Evolutionary conservation across 345 rosid species (phyloP).

Genomic region (Corchorus capsularis): DNA sequence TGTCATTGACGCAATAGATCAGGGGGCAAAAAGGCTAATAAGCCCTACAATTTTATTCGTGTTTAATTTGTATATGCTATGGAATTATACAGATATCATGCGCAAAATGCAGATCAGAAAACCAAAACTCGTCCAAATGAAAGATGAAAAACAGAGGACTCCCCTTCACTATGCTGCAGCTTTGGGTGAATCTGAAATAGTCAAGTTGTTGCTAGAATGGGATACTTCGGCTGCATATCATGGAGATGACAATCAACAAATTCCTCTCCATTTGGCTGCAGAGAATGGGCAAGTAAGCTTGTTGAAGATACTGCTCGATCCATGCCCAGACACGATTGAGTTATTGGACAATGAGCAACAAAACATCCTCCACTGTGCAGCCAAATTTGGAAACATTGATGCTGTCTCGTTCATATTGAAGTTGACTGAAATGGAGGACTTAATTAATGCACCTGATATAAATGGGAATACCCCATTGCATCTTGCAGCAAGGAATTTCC

Average conservation of each 20-base stretch:
- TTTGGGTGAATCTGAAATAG: background rate
- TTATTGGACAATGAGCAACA: background rate
- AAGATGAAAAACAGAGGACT: constrained; percentile 9
- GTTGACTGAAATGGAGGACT: constrained; percentile 14
- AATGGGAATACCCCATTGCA: constrained; percentile 2
- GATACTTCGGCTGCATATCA: constrained; percentile 6
- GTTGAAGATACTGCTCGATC: constrained; percentile 1
- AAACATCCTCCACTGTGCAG: constrained; percentile 3
- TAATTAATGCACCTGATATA: background rate
- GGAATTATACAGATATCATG: constrained; percentile 4
- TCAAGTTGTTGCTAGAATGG: constrained; percentile 5
- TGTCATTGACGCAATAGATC: no score
- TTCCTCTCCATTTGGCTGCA: constrained; percentile 15
- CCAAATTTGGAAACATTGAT: constrained; percentile 1
- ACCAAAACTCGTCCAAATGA: background rate
- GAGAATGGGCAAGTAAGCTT: background rate
- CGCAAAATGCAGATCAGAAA: background rate
- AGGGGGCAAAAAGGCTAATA: no score
- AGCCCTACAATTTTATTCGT: background rate
- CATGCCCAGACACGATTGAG: constrained; percentile 8
- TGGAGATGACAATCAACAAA: constrained; percentile 5
- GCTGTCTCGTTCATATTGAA: background rate
- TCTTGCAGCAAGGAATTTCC: constrained; percentile 11
- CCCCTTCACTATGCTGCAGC: constrained; percentile 21
- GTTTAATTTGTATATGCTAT: background rate